A percentile compares a stretch with the other conserved stretches of the same genome.
Evolutionary conservation across 2,329 filamentous ascomycete genomes (phyloP).

Genomic region (Clonostachys solani): DNA sequence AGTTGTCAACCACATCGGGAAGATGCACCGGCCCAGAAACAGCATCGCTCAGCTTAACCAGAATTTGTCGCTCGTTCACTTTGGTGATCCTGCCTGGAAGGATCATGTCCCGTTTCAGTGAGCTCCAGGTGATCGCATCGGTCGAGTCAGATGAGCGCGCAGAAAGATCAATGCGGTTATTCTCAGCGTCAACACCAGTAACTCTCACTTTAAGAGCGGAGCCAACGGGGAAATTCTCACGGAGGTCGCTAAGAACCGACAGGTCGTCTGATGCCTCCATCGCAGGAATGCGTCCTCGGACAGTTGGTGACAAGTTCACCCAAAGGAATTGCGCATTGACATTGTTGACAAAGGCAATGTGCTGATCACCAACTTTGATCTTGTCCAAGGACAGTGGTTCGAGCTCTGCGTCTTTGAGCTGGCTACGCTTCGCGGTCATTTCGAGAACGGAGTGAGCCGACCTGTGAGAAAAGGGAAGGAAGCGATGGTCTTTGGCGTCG

Average conservation of each 20-base stretch:
- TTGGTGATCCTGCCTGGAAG: slow-evolving; percentile 82
- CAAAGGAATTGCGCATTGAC: slow-evolving; percentile 74
- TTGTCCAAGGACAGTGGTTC: slow-evolving; percentile 65
- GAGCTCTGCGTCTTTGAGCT: slow-evolving; percentile 43
- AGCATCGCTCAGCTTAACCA: slow-evolving; percentile 79
- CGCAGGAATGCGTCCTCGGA: slow-evolving; percentile 77
- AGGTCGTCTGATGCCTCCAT: slow-evolving; percentile 87
- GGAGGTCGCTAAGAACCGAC: slow-evolving; percentile 70
- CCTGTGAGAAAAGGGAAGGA: slow-evolving; percentile 86
- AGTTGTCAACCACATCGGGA: slow-evolving; percentile 84
- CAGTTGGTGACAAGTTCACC: slow-evolving; percentile 85
- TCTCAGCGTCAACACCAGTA: slow-evolving; percentile 65
- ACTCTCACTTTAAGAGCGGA: slow-evolving; percentile 81
- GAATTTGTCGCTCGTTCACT: slow-evolving; percentile 74
- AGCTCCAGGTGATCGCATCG: slow-evolving; percentile 58
- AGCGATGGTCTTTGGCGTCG: slow-evolving; percentile 84
- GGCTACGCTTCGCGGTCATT: slow-evolving; percentile 73
- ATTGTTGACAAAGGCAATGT: slow-evolving; percentile 90
- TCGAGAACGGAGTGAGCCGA: slow-evolving; percentile 81
- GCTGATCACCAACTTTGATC: slow-evolving; percentile 65
- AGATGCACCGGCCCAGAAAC: slow-evolving; percentile 78
- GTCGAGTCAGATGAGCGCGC: slow-evolving; percentile 55
- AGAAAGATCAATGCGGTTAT: slow-evolving; percentile 79
- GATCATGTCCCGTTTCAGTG: slow-evolving; percentile 74
- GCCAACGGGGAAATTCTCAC: slow-evolving; percentile 82